Conservation (phyloP, 305 asterid species). For the Petunia hybrid region DNA sequence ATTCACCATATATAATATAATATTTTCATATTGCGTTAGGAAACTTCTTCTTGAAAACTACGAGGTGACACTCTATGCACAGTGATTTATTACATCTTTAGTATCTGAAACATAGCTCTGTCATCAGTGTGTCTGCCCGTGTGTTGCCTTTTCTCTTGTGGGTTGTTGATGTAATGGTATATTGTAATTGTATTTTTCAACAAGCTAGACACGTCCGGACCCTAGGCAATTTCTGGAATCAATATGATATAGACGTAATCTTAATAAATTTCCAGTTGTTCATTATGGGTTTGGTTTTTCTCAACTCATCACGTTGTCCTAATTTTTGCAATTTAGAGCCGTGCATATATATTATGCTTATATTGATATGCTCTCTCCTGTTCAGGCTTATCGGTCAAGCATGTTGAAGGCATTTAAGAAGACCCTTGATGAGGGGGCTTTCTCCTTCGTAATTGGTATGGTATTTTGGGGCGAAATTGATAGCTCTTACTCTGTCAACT, state of each 20-base stretch:
- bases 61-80: background rate
- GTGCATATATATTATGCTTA: background rate
- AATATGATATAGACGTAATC: conserved; percentile 1
- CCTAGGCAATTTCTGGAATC: background rate
- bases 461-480: conserved; percentile 38
- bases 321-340: conserved; percentile 18
- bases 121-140: background rate
- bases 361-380: conserved; percentile 31
- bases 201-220: background rate
- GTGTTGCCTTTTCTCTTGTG: background rate
- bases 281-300: background rate
- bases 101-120: background rate
- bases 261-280: background rate
- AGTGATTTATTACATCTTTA: background rate
- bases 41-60: background rate
- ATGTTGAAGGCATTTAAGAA: conserved; percentile 98
- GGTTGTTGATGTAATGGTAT: conserved; percentile 2
- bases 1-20: background rate
- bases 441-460: conserved; percentile 97
- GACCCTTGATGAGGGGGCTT: conserved; percentile 97
- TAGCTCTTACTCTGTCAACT: conserved; percentile 3
- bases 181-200: background rate
- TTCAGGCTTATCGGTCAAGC: conserved; percentile 96
- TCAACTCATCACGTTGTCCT: background rate
- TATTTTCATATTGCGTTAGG: background rate